phyloP scores from a whole-genome alignment of 2,329 filamentous ascomycete species.

The Exophiala mesophila region DNA sequence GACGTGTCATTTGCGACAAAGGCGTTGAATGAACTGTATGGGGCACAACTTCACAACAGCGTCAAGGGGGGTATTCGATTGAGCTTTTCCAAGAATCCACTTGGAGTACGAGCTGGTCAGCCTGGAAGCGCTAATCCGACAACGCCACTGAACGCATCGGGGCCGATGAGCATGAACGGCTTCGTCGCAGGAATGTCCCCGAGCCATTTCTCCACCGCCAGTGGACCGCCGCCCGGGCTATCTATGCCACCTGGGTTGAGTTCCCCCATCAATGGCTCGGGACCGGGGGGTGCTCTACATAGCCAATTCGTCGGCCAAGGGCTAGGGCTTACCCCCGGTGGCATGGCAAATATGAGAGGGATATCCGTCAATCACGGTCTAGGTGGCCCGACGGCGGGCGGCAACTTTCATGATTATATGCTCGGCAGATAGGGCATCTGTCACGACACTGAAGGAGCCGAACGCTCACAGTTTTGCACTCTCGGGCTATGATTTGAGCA shows the following conservation, averaged over 20 bases:
- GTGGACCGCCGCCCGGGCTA: conserved; percentile 77
- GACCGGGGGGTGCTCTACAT: conserved; percentile 2
- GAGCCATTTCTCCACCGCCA: conserved; percentile 62
- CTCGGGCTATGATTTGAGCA: too few relatives aligned
- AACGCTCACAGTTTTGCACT: too few relatives aligned
- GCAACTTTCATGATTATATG: conserved; percentile 46
- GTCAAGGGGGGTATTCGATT: conserved; percentile 90
- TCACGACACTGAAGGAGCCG: too few relatives aligned
- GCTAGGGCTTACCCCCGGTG: conserved; percentile 28
- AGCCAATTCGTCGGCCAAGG: conserved; percentile 24
- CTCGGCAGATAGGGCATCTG: conserved; percentile 43
- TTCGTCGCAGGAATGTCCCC: conserved; percentile 49
- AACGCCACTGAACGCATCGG: conserved; percentile 48
- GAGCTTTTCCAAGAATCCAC: conserved; percentile 95
- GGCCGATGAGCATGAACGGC: conserved; percentile 54
- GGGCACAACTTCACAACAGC: conserved; percentile 80
- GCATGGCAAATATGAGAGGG: conserved; percentile 30
- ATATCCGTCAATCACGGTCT: conserved; percentile 29
- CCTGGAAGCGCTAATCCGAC: conserved; percentile 47
- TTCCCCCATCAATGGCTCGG: conserved; percentile 16
- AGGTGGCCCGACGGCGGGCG: conserved; percentile 30
- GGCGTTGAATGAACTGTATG: conserved; percentile 83
- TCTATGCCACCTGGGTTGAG: conserved; percentile 67
- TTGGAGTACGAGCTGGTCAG: conserved; percentile 81
- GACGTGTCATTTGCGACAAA: conserved; percentile 89